Evolutionary conservation across 371 early-diverging fungal genomes (phyloP).

Genomic region (Batkoa obscura): DNA sequence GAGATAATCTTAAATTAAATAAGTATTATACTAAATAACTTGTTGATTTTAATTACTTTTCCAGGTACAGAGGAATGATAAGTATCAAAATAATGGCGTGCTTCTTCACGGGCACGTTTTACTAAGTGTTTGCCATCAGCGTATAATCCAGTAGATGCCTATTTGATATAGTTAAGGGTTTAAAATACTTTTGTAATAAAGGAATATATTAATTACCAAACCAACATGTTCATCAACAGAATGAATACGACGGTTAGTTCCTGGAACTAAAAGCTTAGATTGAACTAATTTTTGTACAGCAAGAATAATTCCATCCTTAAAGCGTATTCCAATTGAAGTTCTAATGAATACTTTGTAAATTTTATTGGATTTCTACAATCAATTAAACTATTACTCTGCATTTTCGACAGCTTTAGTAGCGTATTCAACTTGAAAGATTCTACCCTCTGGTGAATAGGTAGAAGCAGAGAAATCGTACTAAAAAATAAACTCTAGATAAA

Average conservation of each 20-base stretch:
- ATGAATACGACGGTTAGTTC: constrained; percentile 80
- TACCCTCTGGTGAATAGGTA: constrained; percentile 96
- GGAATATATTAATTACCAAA: constrained; percentile 32
- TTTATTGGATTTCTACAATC: neutral
- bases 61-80: constrained; percentile 70
- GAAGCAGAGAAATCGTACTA: constrained; percentile 94
- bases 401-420: constrained; percentile 95
- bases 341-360: constrained; percentile 13
- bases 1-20: constrained; percentile 70
- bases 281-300: constrained; percentile 90
- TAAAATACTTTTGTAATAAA: neutral
- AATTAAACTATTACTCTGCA: constrained; percentile 54
- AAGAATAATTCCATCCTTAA: constrained; percentile 87
- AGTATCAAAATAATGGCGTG: constrained; percentile 66
- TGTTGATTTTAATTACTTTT: constrained; percentile 25
- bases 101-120: constrained; percentile 81
- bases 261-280: constrained; percentile 83
- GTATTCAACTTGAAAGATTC: constrained; percentile 97
- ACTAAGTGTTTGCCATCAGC: constrained; percentile 89
- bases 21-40: neutral
- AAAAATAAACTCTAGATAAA: too few relatives aligned
- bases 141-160: constrained; percentile 83
- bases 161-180: constrained; percentile 5
- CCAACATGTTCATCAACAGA: constrained; percentile 85
- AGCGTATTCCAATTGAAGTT: constrained; percentile 84